Evolutionary conservation across 129 eudicot genomes (phyloP).

Genomic region (Silybum marianum): DNA sequence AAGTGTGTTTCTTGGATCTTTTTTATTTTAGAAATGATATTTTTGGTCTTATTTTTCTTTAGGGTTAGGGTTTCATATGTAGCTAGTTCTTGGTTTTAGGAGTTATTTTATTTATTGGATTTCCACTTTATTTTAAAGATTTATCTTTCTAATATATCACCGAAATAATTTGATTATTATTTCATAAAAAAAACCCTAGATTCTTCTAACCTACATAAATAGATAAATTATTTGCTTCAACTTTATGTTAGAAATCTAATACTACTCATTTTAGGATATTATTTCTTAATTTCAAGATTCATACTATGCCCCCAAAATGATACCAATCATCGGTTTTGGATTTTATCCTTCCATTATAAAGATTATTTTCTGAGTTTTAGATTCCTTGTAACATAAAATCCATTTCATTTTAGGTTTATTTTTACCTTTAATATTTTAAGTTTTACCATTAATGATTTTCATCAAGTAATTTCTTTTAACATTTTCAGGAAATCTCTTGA

Average conservation of each 20-base stretch:
- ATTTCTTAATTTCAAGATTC: not conserved
- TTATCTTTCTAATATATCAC: not conserved
- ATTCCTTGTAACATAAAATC: not conserved
- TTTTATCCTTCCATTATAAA: not conserved
- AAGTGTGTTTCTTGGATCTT: not conserved
- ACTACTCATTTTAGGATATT: not conserved
- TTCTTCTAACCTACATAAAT: not conserved
- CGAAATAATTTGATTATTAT: not conserved
- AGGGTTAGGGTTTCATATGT: constrained; percentile 33
- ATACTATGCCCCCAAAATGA: constrained; percentile 5
- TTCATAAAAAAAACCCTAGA: constrained; percentile 17
- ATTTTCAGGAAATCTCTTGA: not conserved
- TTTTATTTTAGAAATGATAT: not conserved
- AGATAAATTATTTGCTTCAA: constrained; percentile 6
- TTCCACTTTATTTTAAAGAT: not conserved
- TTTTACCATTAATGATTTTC: not conserved
- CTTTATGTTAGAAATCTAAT: not conserved
- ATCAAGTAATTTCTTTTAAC: not conserved
- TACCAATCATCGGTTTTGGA: constrained; percentile 1
- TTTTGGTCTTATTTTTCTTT: constrained; percentile 4
- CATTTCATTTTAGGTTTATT: not conserved
- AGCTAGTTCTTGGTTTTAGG: constrained; percentile 9
- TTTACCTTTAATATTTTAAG: not conserved
- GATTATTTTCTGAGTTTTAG: not conserved
- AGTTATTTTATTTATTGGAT: not conserved